Evolutionary conservation across 192 early-diverging fungal species (phyloP).

Genomic region (Pecoramyces ruminantium): DNA sequence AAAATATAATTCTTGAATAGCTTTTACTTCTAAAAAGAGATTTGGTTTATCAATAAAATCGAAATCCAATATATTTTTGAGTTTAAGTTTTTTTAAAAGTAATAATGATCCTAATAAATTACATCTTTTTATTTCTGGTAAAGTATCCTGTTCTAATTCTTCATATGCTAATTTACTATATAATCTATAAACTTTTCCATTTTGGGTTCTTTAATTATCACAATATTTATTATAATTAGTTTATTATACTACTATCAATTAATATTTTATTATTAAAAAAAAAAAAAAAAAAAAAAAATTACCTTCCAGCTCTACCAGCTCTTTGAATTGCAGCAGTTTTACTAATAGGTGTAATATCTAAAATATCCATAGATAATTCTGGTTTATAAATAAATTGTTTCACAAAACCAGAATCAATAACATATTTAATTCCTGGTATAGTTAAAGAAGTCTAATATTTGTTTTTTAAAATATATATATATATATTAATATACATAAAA

Average conservation of each 20-base stretch:
- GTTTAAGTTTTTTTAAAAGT: conserved; percentile 27
- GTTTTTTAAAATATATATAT: background rate
- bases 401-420: conserved; percentile 45
- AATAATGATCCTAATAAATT: conserved; percentile 24
- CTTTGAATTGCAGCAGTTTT: conserved; percentile 43
- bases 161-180: conserved; percentile 35
- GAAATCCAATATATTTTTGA: conserved; percentile 32
- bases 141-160: conserved; percentile 20
- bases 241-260: conserved; percentile 2
- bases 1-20: conserved; percentile 22
- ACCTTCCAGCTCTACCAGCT: conserved; percentile 34
- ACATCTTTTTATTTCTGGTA: conserved; percentile 38
- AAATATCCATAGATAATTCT: conserved; percentile 24
- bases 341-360: conserved; percentile 30
- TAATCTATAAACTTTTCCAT: conserved; percentile 39
- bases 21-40: conserved; percentile 13
- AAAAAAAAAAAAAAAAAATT: background rate
- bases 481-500: conserved; percentile 3
- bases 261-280: background rate
- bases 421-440: conserved; percentile 38
- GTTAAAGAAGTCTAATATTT: conserved; percentile 30
- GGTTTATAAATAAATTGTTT: conserved; percentile 42
- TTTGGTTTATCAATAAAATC: conserved; percentile 43
- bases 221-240: background rate
- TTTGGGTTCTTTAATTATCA: conserved; percentile 13